Base-by-base conservation (phyloP, 768 basidiomycete genomes). In the Tylopilus vinaceipallidus region DNA sequence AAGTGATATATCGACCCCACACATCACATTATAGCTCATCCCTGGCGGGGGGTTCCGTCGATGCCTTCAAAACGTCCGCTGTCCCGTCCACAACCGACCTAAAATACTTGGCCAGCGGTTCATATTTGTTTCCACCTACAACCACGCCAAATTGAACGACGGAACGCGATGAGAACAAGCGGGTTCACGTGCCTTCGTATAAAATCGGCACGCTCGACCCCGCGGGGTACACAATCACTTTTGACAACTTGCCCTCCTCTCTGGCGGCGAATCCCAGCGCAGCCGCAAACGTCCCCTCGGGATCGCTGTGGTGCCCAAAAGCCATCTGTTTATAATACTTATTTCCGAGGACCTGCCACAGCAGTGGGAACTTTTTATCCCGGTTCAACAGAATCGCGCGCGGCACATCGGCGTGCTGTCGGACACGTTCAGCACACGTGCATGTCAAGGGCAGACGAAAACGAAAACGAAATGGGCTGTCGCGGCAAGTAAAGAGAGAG, bases 301-400 rank as follows among this genome's bases (percentile, higher is more conserved):
- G 77, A 69, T 90, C 88, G 30, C 79, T 79, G 59, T 84, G 80
- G 24, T 77, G 74, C 2, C 75, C 85, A 54, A 91, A 82, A 23
- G 72, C 74, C 10, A 92, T 72, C 54, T 80, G 70, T 37, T 80
- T 80, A 49, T 74, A 62, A 70, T 83, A 91, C 55, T 82, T 86
- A 62, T 89, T 88, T 20, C 78, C 81, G 23, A 93, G 77, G 19
- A 87, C 83, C 57, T 85, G 80, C 91, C 90, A 93, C 34, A 92
- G 73, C 11, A 92, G 68, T 2, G 91, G 91, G 38, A 81, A 80
- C 59, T 81, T 82, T 57, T 83, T 86, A 51, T 85, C 84, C 64
- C 90, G 84, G 60, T 86, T 88, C 48, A 88, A 67, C 13, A 90
- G 77, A 8, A 93, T 72, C 4, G 82, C 81, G 16, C 84, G 83